These are phyloP conservation scores for Ochetophila trinervis DNA, from an alignment of 306 rosid genomes.

Conservation along the genomic window DNA sequence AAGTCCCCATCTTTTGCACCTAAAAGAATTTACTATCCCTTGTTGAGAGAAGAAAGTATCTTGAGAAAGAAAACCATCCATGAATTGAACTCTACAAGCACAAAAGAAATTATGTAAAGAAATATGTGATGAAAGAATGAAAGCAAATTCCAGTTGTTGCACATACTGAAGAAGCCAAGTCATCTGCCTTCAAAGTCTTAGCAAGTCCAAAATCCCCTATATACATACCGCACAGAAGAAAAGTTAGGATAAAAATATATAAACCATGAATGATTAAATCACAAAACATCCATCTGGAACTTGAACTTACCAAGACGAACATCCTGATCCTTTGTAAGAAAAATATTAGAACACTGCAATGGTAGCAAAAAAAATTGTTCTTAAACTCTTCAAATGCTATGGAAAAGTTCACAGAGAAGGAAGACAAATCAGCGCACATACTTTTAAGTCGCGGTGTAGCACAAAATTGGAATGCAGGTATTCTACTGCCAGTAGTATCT, in stretches of 20 bases:
- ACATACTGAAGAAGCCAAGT: constrained; percentile 97
- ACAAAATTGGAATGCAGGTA: constrained; percentile 87
- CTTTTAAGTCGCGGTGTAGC: constrained; percentile 96
- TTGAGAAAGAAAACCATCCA: neutral
- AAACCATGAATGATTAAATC: neutral
- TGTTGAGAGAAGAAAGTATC: neutral
- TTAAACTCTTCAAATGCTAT: constrained; percentile 5
- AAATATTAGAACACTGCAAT: constrained; percentile 93
- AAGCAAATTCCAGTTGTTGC: constrained; percentile 21
- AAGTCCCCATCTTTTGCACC: neutral
- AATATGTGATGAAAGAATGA: constrained; percentile 4
- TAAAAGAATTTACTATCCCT: neutral
- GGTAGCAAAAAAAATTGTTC: constrained; percentile 28
- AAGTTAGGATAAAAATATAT: constrained; percentile 23
- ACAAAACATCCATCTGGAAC: constrained; percentile 9
- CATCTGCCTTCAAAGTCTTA: constrained; percentile 93
- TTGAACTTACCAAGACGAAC: constrained; percentile 85
- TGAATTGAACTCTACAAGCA: neutral
- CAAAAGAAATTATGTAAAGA: neutral
- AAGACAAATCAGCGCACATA: constrained; percentile 29
- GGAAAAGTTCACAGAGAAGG: neutral
- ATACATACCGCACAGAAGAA: constrained; percentile 26
- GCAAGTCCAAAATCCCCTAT: constrained; percentile 98
- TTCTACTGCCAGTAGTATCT: constrained; percentile 88
- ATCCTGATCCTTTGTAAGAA: constrained; percentile 95